Percentiles rank a stretch among this genome's conserved stretches.
Conservation (phyloP, 1,284 basidiomycete species). For the Leccinum subrobustum region DNA sequence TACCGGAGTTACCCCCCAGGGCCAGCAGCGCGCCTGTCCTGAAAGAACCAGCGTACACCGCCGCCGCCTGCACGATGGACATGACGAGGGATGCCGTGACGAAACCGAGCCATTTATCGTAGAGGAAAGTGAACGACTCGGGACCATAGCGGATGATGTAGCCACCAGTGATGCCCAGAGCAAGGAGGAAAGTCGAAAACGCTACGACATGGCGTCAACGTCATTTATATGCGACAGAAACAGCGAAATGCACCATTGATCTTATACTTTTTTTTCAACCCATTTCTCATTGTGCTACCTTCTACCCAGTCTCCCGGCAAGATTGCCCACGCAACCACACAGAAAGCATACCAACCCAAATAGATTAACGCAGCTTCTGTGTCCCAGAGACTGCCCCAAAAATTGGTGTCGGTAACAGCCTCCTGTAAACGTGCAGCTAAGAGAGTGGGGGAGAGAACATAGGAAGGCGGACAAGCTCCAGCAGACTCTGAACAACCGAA, state of each 20-base stretch:
- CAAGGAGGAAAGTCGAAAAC: slow-evolving; percentile 82
- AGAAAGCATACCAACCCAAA: slow-evolving; percentile 88
- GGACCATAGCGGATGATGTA: slow-evolving; percentile 75
- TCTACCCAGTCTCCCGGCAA: slow-evolving; percentile 87
- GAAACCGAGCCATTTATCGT: slow-evolving; percentile 91
- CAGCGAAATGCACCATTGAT: slow-evolving; percentile 77
- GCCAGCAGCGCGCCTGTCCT: slow-evolving; percentile 72
- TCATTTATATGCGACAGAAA: neutral
- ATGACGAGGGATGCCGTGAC: slow-evolving; percentile 83
- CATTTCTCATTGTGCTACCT: slow-evolving; percentile 79
- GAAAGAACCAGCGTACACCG: slow-evolving; percentile 78
- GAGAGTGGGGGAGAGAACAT: slow-evolving; percentile 39
- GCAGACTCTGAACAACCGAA: slow-evolving; percentile 82
- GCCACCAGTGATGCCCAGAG: slow-evolving; percentile 69
- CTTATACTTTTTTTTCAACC: slow-evolving; percentile 82
- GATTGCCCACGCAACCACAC: slow-evolving; percentile 78
- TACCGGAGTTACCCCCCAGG: slow-evolving; percentile 89
- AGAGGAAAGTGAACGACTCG: slow-evolving; percentile 82
- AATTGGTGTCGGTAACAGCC: slow-evolving; percentile 50
- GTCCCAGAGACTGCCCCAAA: slow-evolving; percentile 81
- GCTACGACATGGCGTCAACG: slow-evolving; percentile 46
- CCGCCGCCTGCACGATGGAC: slow-evolving; percentile 73
- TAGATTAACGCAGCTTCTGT: slow-evolving; percentile 76
- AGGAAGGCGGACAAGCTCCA: slow-evolving; percentile 71
- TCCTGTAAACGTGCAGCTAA: slow-evolving; percentile 40